phyloP scores from a whole-genome alignment of 768 basidiomycete species.

The Myochromella boudieri region DNA sequence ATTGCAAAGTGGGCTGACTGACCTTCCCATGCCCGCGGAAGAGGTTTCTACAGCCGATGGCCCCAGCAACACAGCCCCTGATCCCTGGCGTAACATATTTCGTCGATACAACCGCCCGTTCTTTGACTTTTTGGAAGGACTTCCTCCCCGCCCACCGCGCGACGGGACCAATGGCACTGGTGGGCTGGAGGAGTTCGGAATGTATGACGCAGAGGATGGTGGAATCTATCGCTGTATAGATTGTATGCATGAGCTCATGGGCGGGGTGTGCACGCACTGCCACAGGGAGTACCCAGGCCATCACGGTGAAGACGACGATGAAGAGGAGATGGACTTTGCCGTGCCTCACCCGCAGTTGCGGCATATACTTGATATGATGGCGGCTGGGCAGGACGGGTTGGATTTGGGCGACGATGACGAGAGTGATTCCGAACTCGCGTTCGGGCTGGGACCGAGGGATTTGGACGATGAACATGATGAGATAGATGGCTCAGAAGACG shows the following conservation, averaged over 20 bases:
- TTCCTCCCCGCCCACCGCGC: conserved; percentile 20
- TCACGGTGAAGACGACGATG: conserved; percentile 40
- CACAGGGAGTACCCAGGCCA: conserved; percentile 61
- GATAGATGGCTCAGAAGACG: conserved; percentile 2
- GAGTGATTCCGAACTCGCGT: conserved; percentile 1
- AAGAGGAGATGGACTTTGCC: conserved; percentile 32
- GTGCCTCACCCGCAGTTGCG: too few relatives aligned
- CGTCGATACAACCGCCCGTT: conserved; percentile 21
- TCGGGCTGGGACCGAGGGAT: background rate
- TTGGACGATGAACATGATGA: conserved; percentile 1
- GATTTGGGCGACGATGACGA: background rate
- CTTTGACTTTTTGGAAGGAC: conserved; percentile 9
- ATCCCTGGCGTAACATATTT: conserved; percentile 74
- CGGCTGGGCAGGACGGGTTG: conserved; percentile 1
- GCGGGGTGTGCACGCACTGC: conserved; percentile 63
- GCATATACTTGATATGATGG: conserved; percentile 7
- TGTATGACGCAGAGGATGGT: conserved; percentile 73
- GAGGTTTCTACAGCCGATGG: conserved; percentile 19
- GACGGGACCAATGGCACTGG: conserved; percentile 21
- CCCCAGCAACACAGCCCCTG: conserved; percentile 28
- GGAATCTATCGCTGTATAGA: conserved; percentile 75
- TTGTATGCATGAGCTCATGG: conserved; percentile 79
- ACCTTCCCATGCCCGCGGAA: conserved; percentile 23
- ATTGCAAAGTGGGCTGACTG: conserved; percentile 53
- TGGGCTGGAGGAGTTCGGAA: conserved; percentile 49